These are phyloP conservation scores for Euphrasia arctica DNA, from an alignment of 305 asterid genomes.

Conservation along the genomic window DNA sequence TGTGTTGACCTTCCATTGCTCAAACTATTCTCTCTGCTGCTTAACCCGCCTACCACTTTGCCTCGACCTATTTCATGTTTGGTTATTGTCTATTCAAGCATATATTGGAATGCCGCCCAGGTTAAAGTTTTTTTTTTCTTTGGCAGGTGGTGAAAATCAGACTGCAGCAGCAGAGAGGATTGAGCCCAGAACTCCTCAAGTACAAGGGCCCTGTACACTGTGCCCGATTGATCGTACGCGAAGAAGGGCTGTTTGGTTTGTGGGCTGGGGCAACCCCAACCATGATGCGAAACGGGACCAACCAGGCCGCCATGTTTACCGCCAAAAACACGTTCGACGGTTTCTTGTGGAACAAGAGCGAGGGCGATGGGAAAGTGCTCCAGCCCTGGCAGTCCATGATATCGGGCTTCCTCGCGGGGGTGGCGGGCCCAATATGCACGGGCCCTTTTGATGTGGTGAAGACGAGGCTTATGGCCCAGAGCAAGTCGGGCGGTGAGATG, in stretches of 20 bases:
- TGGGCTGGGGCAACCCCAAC: slow-evolving; percentile 99
- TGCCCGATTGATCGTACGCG: slow-evolving; percentile 65
- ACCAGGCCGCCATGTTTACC: slow-evolving; percentile 96
- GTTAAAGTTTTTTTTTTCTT: no score
- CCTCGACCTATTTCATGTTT: not conserved
- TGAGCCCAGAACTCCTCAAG: slow-evolving; percentile 72
- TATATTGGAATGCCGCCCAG: not conserved
- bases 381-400: slow-evolving; percentile 95
- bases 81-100: slow-evolving; percentile 20
- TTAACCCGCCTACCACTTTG: not conserved
- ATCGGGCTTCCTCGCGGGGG: slow-evolving; percentile 94
- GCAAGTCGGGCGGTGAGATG: slow-evolving; percentile 61
- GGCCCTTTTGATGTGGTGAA: slow-evolving; percentile 98
- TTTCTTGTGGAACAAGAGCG: slow-evolving; percentile 72
- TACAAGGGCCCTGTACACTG: slow-evolving; percentile 94
- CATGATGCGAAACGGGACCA: slow-evolving; percentile 95
- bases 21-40: not conserved
- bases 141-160: slow-evolving; percentile 89
- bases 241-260: slow-evolving; percentile 84
- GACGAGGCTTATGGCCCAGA: slow-evolving; percentile 98
- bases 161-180: slow-evolving; percentile 92
- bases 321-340: slow-evolving; percentile 92
- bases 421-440: slow-evolving; percentile 88
- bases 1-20: not conserved
- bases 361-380: slow-evolving; percentile 78